phyloP scores from a whole-genome alignment of 352 stramenopile genomes.

The Aphanomyces invadans region DNA sequence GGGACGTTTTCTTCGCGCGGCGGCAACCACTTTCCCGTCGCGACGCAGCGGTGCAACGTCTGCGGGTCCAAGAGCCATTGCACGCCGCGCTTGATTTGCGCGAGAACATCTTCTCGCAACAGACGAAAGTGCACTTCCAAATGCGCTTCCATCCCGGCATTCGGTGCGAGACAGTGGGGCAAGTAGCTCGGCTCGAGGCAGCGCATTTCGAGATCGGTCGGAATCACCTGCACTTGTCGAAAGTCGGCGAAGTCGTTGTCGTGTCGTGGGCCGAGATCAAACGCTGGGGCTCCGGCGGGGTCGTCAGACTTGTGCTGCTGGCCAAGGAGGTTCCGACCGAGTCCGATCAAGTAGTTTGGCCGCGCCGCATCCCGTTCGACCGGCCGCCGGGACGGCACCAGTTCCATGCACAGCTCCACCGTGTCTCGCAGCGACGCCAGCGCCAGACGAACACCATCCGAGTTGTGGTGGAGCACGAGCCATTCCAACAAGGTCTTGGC shows the following conservation, averaged over 20 bases:
- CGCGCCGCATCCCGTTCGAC: too few relatives aligned
- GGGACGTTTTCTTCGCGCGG: conserved; percentile 24
- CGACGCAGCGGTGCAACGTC: too few relatives aligned
- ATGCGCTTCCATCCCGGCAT: conserved; percentile 15
- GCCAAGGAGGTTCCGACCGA: too few relatives aligned
- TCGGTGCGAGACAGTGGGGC: neutral
- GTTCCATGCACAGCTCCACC: neutral
- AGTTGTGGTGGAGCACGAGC: neutral
- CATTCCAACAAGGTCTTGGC: neutral
- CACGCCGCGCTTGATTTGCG: conserved; percentile 27
- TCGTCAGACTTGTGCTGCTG: too few relatives aligned
- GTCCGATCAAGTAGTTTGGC: too few relatives aligned
- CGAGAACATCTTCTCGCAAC: conserved; percentile 29
- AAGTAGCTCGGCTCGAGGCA: conserved; percentile 25
- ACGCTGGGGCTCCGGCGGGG: too few relatives aligned
- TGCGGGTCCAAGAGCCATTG: conserved; percentile 26
- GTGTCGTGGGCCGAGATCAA: conserved; percentile 26
- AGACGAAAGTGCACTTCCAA: conserved; percentile 30
- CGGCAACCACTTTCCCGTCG: neutral
- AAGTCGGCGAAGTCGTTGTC: conserved; percentile 29
- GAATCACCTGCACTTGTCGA: conserved; percentile 24
- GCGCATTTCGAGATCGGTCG: conserved; percentile 30
- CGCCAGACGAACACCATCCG: neutral
- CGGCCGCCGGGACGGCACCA: conserved; percentile 24
- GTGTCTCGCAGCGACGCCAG: neutral